Evolutionary conservation across 2,329 filamentous ascomycete genomes (phyloP), one percentile per base, ranked within the genome.

Genomic region (Metarhizium humberi): DNA sequence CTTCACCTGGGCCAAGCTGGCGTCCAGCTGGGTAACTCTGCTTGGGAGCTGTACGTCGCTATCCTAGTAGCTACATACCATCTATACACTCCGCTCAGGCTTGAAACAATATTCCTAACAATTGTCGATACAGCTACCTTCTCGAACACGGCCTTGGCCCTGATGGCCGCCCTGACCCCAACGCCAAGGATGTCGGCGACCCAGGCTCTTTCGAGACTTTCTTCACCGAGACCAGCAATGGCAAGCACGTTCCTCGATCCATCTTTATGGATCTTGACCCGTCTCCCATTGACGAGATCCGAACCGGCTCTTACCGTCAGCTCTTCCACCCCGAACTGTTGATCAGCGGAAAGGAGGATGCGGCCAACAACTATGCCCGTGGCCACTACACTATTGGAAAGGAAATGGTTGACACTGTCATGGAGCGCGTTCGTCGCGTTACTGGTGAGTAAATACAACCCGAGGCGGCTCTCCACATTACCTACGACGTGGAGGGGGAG

Each of bases 351-450:
- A 88, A 88, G 78, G 85, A 88, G 71, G 85, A 88, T 79, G 85
- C 85, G 57, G 84, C 85, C 74, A 88, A 88, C 76, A 88, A 88
- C 78, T 88, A 88, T 66, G 85, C 85, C 63, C 85, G 85, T 75
- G 85, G 85, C 56, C 85, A 88, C 75, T 88, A 88, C 74, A 88
- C 85, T 63, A 84, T 88, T 64, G 85, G 85, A 74, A 88, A 88
- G 78, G 85, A 88, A 76, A 84, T 87, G 81, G 81, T 87, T 55
- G 85, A 88, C 69, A 79, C 73, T 63, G 85, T 87, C 65, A 81
- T 87, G 66, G 84, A 88, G 65, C 81, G 81, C 63, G 81, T 88
- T 62, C 84, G 85, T 66, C 85, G 85, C 62, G 82, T 87, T 64
- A 80, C 79, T 68, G 84, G 84, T 87, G 69, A 67, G 80, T 69